phyloP scores from a whole-genome alignment of 768 basidiomycete genomes.

The Lentinula guzmanii region DNA sequence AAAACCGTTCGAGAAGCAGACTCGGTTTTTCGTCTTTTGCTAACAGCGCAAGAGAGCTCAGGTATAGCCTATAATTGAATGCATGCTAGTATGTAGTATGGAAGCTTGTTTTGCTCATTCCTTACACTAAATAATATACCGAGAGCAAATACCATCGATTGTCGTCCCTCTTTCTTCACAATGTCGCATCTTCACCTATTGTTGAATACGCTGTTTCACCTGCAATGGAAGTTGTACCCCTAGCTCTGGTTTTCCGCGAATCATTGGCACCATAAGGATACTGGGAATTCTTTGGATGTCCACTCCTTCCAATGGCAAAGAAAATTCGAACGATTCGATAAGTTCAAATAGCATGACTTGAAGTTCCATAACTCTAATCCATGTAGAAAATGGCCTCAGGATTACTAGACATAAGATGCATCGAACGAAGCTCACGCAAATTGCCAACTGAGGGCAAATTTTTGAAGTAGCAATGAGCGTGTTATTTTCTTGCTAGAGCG shows the following conservation, averaged over 20 bases:
- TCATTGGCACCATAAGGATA: slow-evolving; percentile 3
- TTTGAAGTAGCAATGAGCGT: no score
- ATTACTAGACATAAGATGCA: background rate
- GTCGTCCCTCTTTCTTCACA: no score
- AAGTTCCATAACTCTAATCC: slow-evolving; percentile 26
- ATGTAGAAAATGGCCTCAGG: no score
- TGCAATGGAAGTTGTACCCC: slow-evolving; percentile 4
- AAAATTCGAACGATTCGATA: slow-evolving; percentile 32
- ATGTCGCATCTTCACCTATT: no score
- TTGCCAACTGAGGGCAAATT: slow-evolving; percentile 8
- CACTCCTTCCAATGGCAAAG: slow-evolving; percentile 15
- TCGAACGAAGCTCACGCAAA: slow-evolving; percentile 12
- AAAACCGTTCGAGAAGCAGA: slow-evolving; percentile 88
- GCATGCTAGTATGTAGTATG: no score
- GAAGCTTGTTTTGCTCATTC: no score
- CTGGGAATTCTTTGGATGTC: background rate
- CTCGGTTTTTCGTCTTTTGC: slow-evolving; percentile 54
- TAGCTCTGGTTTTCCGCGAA: slow-evolving; percentile 3
- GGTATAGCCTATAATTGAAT: no score
- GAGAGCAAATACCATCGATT: no score
- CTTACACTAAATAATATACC: no score
- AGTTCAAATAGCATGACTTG: slow-evolving; percentile 37
- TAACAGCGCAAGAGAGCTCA: no score
- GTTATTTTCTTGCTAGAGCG: background rate
- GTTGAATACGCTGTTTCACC: background rate